Conservation (phyloP, 768 basidiomycete genomes). For the Hericium erinaceus region DNA sequence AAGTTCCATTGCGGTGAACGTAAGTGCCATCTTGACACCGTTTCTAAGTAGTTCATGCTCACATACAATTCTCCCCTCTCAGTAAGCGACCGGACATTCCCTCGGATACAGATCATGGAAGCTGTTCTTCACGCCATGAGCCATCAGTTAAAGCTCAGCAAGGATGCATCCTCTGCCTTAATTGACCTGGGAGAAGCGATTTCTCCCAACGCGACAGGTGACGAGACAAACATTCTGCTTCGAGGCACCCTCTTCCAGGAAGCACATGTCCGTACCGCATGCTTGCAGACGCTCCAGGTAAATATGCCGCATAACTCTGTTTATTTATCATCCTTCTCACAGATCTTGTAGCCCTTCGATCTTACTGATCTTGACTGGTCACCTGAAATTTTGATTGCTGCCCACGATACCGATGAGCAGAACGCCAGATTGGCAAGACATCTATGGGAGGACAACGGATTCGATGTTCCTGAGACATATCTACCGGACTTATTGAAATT, state of each 20-base stretch:
- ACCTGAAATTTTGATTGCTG: conserved; percentile 77
- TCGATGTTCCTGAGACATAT: conserved; percentile 72
- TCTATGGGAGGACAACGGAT: conserved; percentile 92
- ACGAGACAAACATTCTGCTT: conserved; percentile 61
- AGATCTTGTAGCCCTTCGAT: conserved; percentile 69
- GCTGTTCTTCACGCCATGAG: conserved; percentile 65
- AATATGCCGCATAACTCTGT: not conserved
- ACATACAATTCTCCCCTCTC: not conserved
- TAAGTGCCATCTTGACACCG: conserved; percentile 24
- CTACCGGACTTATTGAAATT: conserved; percentile 49
- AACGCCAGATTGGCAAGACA: conserved; percentile 73
- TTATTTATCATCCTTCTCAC: not conserved
- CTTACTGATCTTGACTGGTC: conserved; percentile 93
- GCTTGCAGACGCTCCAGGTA: conserved; percentile 87
- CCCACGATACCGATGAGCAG: conserved; percentile 85
- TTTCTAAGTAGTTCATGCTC: conserved; percentile 1
- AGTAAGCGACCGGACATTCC: conserved; percentile 70
- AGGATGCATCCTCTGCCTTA: conserved; percentile 75
- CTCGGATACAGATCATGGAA: conserved; percentile 59
- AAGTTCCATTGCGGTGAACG: conserved; percentile 69
- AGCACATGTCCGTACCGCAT: conserved; percentile 78
- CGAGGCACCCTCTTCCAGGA: conserved; percentile 77
- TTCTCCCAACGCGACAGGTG: conserved; percentile 45
- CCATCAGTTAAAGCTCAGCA: conserved; percentile 70
- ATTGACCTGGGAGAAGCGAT: conserved; percentile 78